Base-by-base conservation (phyloP, 768 basidiomycete genomes). In the Gloeopeniophorella convolvens region DNA sequence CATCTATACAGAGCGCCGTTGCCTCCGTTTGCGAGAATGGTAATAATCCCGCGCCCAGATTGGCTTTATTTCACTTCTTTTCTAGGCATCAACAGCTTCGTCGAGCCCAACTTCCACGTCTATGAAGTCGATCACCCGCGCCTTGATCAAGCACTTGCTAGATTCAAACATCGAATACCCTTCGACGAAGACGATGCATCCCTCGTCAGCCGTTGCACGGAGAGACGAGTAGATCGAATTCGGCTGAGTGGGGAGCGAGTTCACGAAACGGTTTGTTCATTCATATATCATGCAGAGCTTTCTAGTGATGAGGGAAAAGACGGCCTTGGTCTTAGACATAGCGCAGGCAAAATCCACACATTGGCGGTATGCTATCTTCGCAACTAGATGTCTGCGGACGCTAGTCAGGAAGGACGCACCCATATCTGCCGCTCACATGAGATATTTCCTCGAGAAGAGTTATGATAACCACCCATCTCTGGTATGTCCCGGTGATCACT, bases 331-430 rank as follows among this genome's bases (percentile, higher is more conserved):
- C 15, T 65, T 86, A 27, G 70, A 75, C 24, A 72, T 87, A 31
- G 86, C 78, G 1, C 72, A 77, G 18, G 77, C 79, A 23, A 57
- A 75, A 3, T 65, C 70, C 13, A 89, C 84, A 4, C 89, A 92
- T 61, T 90, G 89, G 89, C 76, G 80, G 48, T 92, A 92, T 62
- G 69, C 72, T 5, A 83, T 89, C 34, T 78, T 80, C 31, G 85
- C 86, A 9, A 71, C 82, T 24, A 73, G 84, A 48, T 78, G 78
- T 60, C 69, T 90, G 13, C 75, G 85, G 23, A 78, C 85, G 3
- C 67, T 90, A 12, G 70, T 89, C 40, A 72, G 88, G 16, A 77
- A 79, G 2, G 89, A 92, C 63, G 61, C 60, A 1, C 76, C 82
- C 11, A 64, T 76, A 47, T 70, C 70, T 21, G 55, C 73, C 0